phyloP scores from a whole-genome alignment of 441 rosid genomes.

The Geranium incanum region DNA sequence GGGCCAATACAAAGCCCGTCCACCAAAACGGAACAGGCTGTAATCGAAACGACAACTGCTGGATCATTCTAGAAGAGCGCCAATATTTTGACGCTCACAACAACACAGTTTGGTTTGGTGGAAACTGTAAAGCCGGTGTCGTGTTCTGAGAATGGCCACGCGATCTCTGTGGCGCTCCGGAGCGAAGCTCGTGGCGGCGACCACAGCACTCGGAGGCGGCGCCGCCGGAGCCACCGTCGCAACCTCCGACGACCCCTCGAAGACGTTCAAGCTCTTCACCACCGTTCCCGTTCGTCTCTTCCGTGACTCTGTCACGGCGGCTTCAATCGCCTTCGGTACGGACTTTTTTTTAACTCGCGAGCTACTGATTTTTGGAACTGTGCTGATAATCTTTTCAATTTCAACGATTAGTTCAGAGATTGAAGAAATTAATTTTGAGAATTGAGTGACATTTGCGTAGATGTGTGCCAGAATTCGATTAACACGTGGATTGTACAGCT shows the following conservation, averaged over 20 bases:
- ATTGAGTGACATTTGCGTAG: background rate
- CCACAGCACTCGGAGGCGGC: conserved; percentile 51
- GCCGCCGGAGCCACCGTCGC: conserved; percentile 52
- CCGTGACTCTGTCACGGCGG: conserved; percentile 65
- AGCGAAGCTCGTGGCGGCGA: conserved; percentile 41
- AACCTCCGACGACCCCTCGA: conserved; percentile 66
- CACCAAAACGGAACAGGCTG: background rate
- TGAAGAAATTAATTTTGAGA: background rate
- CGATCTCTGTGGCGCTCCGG: conserved; percentile 63
- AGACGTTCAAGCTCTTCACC: conserved; percentile 66
- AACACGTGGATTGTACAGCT: background rate
- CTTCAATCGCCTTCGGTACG: conserved; percentile 75
- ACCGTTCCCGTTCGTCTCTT: conserved; percentile 61
- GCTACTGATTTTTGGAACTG: background rate
- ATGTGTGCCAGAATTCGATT: background rate
- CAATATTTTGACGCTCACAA: background rate
- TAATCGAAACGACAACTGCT: background rate
- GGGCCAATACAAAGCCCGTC: background rate
- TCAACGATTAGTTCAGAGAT: background rate
- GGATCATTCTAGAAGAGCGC: conserved; percentile 6
- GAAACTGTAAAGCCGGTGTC: conserved; percentile 1
- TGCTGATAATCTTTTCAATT: background rate
- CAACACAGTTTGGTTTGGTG: background rate
- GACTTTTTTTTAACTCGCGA: background rate
- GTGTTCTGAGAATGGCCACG: conserved; percentile 40